phyloP scores from a whole-genome alignment of 768 basidiomycete genomes.

The Phanerochaete carnosa region DNA sequence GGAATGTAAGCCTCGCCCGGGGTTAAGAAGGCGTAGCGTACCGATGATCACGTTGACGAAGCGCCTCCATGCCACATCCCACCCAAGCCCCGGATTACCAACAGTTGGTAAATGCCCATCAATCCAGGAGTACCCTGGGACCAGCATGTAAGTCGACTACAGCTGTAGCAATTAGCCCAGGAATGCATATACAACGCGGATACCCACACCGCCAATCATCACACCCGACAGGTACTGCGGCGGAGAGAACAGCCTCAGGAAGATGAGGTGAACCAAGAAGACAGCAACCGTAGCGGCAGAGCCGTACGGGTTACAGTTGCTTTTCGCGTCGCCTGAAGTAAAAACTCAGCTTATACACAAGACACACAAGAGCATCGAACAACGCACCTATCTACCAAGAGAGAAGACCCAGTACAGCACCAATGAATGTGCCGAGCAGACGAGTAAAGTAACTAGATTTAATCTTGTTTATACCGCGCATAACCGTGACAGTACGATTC shows the following conservation, averaged over 20 bases:
- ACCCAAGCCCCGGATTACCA: constrained; percentile 50
- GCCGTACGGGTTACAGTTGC: constrained; percentile 52
- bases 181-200: background rate
- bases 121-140: constrained; percentile 56
- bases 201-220: constrained; percentile 36
- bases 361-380: no score
- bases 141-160: constrained; percentile 41
- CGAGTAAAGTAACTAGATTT: constrained; percentile 40
- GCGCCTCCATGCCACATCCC: constrained; percentile 48
- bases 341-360: background rate
- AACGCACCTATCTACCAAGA: constrained; percentile 46
- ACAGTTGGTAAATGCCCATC: constrained; percentile 45
- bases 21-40: constrained; percentile 19
- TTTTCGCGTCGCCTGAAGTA: constrained; percentile 36
- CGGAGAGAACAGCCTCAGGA: constrained; percentile 46
- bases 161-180: background rate
- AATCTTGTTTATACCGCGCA: background rate
- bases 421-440: constrained; percentile 42
- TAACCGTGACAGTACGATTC: constrained; percentile 1
- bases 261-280: constrained; percentile 45
- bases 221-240: constrained; percentile 34
- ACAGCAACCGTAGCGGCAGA: constrained; percentile 46
- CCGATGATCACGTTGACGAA: constrained; percentile 50
- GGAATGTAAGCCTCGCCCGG: background rate
- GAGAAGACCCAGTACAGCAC: constrained; percentile 45